Conservation (phyloP, 148 eudicot genomes). For the Chenopodium formosanum region DNA sequence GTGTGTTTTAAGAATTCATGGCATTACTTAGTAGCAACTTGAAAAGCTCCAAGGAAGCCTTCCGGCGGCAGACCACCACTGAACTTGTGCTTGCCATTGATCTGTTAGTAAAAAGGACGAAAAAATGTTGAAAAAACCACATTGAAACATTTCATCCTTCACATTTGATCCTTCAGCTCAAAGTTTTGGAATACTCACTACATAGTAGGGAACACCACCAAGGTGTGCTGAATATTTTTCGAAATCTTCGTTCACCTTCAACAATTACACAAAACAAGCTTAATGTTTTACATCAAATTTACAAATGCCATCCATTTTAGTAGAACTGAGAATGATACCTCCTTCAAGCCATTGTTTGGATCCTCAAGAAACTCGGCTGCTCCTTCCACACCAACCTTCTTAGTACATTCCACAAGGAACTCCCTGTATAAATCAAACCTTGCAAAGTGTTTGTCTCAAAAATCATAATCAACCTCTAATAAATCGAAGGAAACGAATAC, state of each 20-base stretch:
- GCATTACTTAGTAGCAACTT: constrained; percentile 40
- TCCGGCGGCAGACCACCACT: constrained; percentile 79
- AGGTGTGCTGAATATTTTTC: constrained; percentile 51
- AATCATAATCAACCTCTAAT: background rate
- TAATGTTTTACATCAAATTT: background rate
- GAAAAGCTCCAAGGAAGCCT: constrained; percentile 55
- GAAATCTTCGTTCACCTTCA: constrained; percentile 71
- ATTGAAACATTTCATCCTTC: too few relatives aligned
- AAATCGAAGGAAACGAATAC: background rate
- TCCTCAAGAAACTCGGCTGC: constrained; percentile 80
- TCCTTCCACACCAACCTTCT: constrained; percentile 71
- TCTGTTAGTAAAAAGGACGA: constrained; percentile 35
- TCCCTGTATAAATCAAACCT: constrained; percentile 38
- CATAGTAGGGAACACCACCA: constrained; percentile 61
- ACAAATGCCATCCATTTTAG: background rate
- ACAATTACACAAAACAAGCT: constrained; percentile 5
- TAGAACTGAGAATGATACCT: constrained; percentile 42
- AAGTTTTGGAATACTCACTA: constrained; percentile 36
- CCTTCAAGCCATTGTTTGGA: constrained; percentile 62
- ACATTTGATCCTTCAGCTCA: background rate
- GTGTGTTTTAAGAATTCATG: background rate
- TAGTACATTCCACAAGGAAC: constrained; percentile 69
- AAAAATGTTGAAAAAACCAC: too few relatives aligned
- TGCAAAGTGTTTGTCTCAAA: background rate
- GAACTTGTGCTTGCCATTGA: constrained; percentile 58